Evolutionary conservation across 148 eudicot genomes (phyloP).

Genomic region (Chenopodium album): DNA sequence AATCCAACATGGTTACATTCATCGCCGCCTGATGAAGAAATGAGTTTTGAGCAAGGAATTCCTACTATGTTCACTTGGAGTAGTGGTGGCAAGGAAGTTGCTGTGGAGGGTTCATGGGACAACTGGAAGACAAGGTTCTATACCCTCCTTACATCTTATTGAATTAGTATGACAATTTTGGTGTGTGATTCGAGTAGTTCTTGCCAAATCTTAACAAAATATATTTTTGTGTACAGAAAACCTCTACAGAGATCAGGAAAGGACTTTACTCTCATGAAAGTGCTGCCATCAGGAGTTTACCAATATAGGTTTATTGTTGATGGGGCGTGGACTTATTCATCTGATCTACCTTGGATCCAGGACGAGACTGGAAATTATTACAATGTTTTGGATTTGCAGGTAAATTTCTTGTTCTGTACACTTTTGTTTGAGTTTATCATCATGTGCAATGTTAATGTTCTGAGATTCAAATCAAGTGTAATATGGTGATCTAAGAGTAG

Average conservation of each 20-base stretch:
- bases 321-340: constrained; percentile 65
- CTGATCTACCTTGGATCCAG: constrained; percentile 64
- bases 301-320: constrained; percentile 79
- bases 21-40: constrained; percentile 40
- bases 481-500: background rate
- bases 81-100: constrained; percentile 67
- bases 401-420: constrained; percentile 18
- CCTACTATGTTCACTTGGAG: constrained; percentile 85
- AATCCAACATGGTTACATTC: constrained; percentile 52
- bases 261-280: constrained; percentile 76
- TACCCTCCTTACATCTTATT: background rate
- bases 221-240: constrained; percentile 43
- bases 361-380: constrained; percentile 76
- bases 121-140: constrained; percentile 76
- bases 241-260: constrained; percentile 74
- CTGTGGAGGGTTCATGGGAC: constrained; percentile 94
- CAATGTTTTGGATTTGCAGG: constrained; percentile 79
- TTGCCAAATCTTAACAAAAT: background rate
- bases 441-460: background rate
- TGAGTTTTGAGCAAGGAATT: constrained; percentile 46
- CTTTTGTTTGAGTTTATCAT: background rate
- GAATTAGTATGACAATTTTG: constrained; percentile 6
- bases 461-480: background rate
- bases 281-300: constrained; percentile 88
- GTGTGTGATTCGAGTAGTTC: background rate